Evolutionary conservation across 768 basidiomycete species (phyloP), one percentile per base, ranked within the genome.

Genomic region (Russula foetens): DNA sequence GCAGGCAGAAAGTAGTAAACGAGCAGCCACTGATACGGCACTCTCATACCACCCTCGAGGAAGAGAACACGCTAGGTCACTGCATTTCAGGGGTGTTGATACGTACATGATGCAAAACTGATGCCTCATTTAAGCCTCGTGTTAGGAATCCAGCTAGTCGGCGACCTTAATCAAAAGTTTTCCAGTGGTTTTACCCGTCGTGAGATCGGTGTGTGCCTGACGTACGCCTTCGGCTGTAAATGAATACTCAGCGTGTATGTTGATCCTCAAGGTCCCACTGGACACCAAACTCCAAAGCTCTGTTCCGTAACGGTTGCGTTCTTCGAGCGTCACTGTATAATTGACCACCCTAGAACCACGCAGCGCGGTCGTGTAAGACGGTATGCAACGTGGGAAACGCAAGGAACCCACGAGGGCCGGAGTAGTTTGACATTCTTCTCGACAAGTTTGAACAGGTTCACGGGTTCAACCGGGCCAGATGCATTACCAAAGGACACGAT

Each of bases 401-500:
- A 19, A 53, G 52, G 21, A 31, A 76, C 83, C 60, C 67, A 92
- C 90, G 78, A 82, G n/a, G 91, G 90, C 35, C 90, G 84, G 48
- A 84, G 65, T 11, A 92, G 74, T 66, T 85, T 90, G 65, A 96
- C 69, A 66, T 96, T 95, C 77, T 94, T 98, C 62, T 84, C 79
- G 0, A 77, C 74, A 12, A 98, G 82, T 67, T 82, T 87, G 51
- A 90, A 73, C 0, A 88, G 81, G 3, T 85, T 74, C 70, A 97
- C 85, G 0, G 90, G 86, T 33, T 83, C 81, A 2, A 91, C 88
- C 7, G 86, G 73, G 2, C 94, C 94, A 7, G 92, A 96, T 0
- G 96, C 92, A 67, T 98, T 98, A 0, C 97, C 97, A 55, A 93
- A 82, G 7, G 85, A 86, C 15, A 97, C 90, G 38, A 97, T 80